These are phyloP conservation scores for Oryza rufipogon DNA, from an alignment of 176 grass and related monocot species.

Conservation along the genomic window DNA sequence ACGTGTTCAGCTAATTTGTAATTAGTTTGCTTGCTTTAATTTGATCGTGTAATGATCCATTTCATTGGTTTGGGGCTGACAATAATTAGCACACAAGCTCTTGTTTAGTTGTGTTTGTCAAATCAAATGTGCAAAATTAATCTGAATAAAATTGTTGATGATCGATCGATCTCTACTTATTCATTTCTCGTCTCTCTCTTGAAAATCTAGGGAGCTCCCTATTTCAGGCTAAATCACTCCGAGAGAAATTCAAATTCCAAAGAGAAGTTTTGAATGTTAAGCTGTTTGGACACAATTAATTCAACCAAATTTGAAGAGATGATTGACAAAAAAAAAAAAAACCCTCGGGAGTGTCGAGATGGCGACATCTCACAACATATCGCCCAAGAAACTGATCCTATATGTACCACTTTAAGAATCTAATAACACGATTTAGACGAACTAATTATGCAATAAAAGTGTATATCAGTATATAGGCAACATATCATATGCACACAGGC, in stretches of 20 bases:
- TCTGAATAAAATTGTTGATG: constrained; percentile 4
- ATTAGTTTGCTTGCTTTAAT: background rate
- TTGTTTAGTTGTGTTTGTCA: background rate
- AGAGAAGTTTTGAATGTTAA: background rate
- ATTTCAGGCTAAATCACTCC: background rate
- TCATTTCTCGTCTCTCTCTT: background rate
- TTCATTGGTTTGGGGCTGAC: constrained; percentile 1
- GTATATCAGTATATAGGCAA: background rate
- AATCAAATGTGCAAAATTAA: constrained; percentile 12
- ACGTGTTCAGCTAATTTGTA: constrained; percentile 16
- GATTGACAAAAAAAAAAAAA: background rate
- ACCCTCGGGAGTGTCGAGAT: background rate
- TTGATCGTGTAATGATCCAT: background rate
- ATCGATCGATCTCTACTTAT: background rate
- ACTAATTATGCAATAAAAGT: background rate
- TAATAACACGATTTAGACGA: background rate
- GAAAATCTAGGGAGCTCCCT: background rate
- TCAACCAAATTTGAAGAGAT: background rate
- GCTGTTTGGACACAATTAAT: background rate
- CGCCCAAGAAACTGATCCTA: background rate
- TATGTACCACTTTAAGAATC: background rate
- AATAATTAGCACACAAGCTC: background rate
- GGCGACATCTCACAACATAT: background rate
- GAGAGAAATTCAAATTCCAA: background rate
- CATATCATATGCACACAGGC: too few species aligned